Evolutionary conservation across 441 rosid species (phyloP).

Genomic region (Arabidopsis lyrata): DNA sequence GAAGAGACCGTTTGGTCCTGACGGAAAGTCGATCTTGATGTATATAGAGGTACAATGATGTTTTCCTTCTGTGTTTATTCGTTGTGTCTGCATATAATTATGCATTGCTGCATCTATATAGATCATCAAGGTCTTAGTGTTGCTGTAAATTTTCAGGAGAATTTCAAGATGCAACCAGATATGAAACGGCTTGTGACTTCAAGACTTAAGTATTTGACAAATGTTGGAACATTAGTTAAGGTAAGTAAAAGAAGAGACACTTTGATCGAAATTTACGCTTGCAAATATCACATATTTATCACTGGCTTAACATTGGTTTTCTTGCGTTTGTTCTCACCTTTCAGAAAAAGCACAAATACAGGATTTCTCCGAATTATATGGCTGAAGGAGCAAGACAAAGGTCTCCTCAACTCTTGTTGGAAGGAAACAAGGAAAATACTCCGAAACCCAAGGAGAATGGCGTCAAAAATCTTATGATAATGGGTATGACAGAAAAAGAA

Average conservation of each 20-base stretch:
- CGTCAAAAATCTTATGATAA: constrained; percentile 55
- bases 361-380: constrained; percentile 50
- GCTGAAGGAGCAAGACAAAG: constrained; percentile 53
- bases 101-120: constrained; percentile 11
- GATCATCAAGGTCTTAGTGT: constrained; percentile 34
- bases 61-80: constrained; percentile 14
- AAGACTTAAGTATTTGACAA: constrained; percentile 71
- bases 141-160: constrained; percentile 54
- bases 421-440: constrained; percentile 66
- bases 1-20: constrained; percentile 80
- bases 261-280: background rate
- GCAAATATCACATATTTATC: constrained; percentile 26
- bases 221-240: constrained; percentile 81
- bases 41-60: constrained; percentile 69
- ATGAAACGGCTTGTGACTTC: constrained; percentile 71
- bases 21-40: constrained; percentile 64
- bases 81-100: background rate
- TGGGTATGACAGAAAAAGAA: constrained; percentile 75
- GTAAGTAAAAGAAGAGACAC: constrained; percentile 52
- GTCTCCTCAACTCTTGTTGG: constrained; percentile 51
- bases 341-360: constrained; percentile 78
- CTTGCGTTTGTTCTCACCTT: constrained; percentile 23
- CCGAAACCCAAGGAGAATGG: constrained; percentile 56
- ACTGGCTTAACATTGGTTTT: constrained; percentile 8
- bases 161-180: constrained; percentile 56